Evolutionary conservation across 768 basidiomycete genomes (phyloP), one percentile per base, ranked within the genome.

Genomic region (Panaeolus papilionaceus): DNA sequence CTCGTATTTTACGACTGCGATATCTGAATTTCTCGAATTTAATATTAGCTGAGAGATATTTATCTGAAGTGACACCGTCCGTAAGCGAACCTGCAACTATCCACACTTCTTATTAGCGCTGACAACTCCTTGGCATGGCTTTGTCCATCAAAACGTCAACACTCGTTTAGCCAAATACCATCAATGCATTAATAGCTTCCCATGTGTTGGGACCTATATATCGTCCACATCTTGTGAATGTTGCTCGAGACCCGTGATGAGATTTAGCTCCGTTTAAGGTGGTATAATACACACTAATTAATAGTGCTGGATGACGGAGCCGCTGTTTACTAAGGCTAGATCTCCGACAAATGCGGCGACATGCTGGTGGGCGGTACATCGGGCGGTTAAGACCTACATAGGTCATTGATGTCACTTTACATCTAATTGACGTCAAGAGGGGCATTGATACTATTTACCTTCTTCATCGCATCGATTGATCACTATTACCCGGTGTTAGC

Each of bases 101-200:
- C 3, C 20, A 51, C 3, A 58, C 28, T 33, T 37, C 28, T 33
- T 37, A 58, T 58, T 58, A 28, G 54, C 54, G 54, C 54, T 58
- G 33, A 58, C 33, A 58, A 33, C 54, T 58, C 54, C 54, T 58
- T 58, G 54, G 54, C 54, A 58, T 33, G 54, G 33, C 16, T 33
- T 51, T 58, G 28, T 6, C 54, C 54, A 58, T 58, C 54, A 58
- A 58, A 58, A 58, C 54, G 54, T 58, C 54, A 58, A 58, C 54
- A 28, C 54, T 33, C 54, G 54, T 58, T 51, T 51, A 33, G 54
- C 54, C 54, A 51, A 49, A 51, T 18, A 33, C 54, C 54, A 58
- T 58, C 54, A 51, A 58, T 33, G 16, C 33, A 58, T 28, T 58
- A 58, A 58, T 58, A 58, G 54, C 54, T 58, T 58, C 54, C 54